These are phyloP conservation scores for Fusarium chuoi DNA, from an alignment of 2,329 filamentous ascomycete genomes.

Conservation along the genomic window DNA sequence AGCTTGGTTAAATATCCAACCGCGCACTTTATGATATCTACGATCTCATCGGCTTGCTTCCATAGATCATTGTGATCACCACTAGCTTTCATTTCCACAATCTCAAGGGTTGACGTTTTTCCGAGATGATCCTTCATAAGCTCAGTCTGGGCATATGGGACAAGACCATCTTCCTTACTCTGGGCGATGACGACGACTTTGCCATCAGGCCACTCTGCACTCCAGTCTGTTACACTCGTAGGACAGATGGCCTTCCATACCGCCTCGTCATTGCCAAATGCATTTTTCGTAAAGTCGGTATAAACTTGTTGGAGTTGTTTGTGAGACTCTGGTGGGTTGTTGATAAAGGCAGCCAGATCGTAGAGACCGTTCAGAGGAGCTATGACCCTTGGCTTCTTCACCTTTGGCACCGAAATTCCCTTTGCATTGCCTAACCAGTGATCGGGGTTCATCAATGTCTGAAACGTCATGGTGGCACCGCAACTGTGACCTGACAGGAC, in stretches of 20 bases:
- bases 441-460: not conserved
- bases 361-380: not conserved
- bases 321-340: not conserved
- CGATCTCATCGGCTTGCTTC: not conserved
- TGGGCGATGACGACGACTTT: not conserved
- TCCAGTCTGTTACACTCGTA: not conserved
- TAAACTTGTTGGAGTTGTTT: not conserved
- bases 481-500: not conserved
- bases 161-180: not conserved
- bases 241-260: not conserved
- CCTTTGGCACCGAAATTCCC: rapidly evolving
- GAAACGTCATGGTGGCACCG: not conserved
- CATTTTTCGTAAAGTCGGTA: not conserved
- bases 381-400: not conserved
- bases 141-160: not conserved
- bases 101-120: rapidly evolving
- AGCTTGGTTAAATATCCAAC: not conserved
- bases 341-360: not conserved
- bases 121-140: not conserved
- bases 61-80: conserved; percentile 8
- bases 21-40: not conserved
- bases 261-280: not conserved
- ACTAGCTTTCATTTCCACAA: not conserved
- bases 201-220: not conserved
- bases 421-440: not conserved